Evolutionary conservation across 768 basidiomycete genomes (phyloP), one percentile per base, ranked within the genome.

Genomic region (Paxillus rubicundulus): DNA sequence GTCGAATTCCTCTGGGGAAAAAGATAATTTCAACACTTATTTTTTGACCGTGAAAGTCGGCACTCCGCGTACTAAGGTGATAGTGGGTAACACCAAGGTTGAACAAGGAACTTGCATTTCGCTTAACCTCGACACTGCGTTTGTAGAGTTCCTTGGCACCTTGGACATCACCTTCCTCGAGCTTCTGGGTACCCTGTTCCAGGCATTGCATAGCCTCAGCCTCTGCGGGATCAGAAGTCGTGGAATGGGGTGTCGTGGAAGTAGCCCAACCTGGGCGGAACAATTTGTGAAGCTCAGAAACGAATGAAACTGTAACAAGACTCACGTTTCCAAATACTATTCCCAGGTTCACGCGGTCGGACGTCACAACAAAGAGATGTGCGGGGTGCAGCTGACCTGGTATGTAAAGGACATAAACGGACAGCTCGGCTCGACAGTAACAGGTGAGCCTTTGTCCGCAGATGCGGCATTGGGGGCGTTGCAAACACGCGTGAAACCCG

Each of bases 21-120:
- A 54, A 52, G 49, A 39, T 51, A 40, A 43, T 34, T 55, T 57
- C 44, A 61, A 57, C 45, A 53, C 50, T 48, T 50, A 28, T 43
- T 58, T 60, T 57, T 45, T 42, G 40, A 44, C 45, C n/a, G 55
- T 9, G 49, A 49, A 53, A 60, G 51, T 53, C 44, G 36, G 45
- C 57, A 49, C 38, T 54, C 20, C 48, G 77, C 84, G 52, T 66
- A 92, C 90, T 92, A 44, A 92, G 80, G 68, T 93, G 91, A 67
- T 92, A 93, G 63, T 90, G 85, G 4, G 92, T 91, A 28, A 93
- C 92, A 39, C 92, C 91, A 13, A 92, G 78, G 66, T 93, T 93
- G 71, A 92, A 93, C 36, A 93, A 77, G 12, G 87, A 85, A 67
- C 86, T 89, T 9, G 89, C 87, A 49, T 79, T 88, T 53, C 84